Percentiles rank a stretch among this genome's conserved stretches.
phyloP scores from a whole-genome alignment of 495 filamentous ascomycete genomes.

The Penicillium verhagenii region DNA sequence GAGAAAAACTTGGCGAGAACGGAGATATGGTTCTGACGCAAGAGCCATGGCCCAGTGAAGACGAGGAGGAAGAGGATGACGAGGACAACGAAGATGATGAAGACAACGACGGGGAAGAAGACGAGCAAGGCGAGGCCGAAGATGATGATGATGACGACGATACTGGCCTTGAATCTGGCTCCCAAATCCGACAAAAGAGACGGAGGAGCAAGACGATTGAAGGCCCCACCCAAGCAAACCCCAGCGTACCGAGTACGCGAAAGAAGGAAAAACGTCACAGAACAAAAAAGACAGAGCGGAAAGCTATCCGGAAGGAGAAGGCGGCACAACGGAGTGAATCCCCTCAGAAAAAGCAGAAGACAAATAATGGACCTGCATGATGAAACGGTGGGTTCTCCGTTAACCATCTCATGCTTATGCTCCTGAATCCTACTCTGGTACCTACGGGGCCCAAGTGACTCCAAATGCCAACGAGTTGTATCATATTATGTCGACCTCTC shows the following conservation, averaged over 20 bases:
- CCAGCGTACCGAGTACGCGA: constrained; percentile 20
- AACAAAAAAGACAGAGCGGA: neutral
- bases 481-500: neutral
- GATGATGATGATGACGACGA: too few relatives aligned
- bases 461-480: neutral
- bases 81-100: constrained; percentile 2
- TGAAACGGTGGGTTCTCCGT: neutral
- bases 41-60: constrained; percentile 33
- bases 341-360: neutral
- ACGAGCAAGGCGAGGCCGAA: neutral
- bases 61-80: constrained; percentile 11
- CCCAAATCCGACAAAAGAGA: constrained; percentile 1
- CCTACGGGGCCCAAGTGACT: neutral
- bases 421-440: neutral
- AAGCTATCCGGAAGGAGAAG: neutral
- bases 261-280: constrained; percentile 26
- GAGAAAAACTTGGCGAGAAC: constrained; percentile 61
- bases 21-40: constrained; percentile 78
- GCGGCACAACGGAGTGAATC: neutral
- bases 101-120: neutral
- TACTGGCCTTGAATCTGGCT: too few relatives aligned
- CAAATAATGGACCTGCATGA: neutral
- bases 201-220: constrained; percentile 16
- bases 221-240: constrained; percentile 21
- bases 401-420: neutral